Evolutionary conservation across 768 basidiomycete species (phyloP).

Genomic region (Boletales sp.): DNA sequence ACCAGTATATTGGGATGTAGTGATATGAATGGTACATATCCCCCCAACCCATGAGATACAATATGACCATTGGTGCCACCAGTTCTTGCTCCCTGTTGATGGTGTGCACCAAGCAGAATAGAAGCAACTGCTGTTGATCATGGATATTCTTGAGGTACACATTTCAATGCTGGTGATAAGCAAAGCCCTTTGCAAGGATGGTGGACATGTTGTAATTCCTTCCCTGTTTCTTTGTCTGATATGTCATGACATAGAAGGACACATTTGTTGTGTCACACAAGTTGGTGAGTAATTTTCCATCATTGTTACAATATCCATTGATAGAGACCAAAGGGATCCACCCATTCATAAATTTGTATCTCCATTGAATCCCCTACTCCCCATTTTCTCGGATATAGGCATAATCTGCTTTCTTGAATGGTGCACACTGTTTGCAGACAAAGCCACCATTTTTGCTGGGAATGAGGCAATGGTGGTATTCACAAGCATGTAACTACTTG

Average conservation of each 20-base stretch:
- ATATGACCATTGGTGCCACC: conserved; percentile 35
- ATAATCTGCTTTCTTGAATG: not conserved
- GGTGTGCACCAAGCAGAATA: conserved; percentile 30
- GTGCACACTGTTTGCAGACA: not conserved
- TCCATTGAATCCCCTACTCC: not conserved
- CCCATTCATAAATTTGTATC: not conserved
- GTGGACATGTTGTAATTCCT: conserved; percentile 31
- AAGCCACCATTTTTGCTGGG: not conserved
- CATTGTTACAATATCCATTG: conserved; percentile 36
- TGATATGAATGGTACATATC: conserved; percentile 35
- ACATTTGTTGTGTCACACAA: conserved; percentile 30
- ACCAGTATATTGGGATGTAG: conserved; percentile 36
- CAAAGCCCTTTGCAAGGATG: conserved; percentile 28
- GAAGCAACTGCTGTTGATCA: conserved; percentile 20
- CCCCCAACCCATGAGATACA: conserved; percentile 44
- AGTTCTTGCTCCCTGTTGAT: conserved; percentile 39
- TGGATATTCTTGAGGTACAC: conserved; percentile 17
- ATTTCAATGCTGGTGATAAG: conserved; percentile 23
- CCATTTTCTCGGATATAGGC: not conserved
- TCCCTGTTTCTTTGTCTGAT: conserved; percentile 33
- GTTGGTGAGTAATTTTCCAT: conserved; percentile 39
- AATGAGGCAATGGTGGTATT: not conserved
- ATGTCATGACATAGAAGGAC: conserved; percentile 33
- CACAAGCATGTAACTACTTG: not conserved
- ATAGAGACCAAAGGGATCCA: conserved; percentile 27